These are phyloP conservation scores for Beauveria australis DNA, from an alignment of 2,329 filamentous ascomycete species.

Conservation along the genomic window DNA sequence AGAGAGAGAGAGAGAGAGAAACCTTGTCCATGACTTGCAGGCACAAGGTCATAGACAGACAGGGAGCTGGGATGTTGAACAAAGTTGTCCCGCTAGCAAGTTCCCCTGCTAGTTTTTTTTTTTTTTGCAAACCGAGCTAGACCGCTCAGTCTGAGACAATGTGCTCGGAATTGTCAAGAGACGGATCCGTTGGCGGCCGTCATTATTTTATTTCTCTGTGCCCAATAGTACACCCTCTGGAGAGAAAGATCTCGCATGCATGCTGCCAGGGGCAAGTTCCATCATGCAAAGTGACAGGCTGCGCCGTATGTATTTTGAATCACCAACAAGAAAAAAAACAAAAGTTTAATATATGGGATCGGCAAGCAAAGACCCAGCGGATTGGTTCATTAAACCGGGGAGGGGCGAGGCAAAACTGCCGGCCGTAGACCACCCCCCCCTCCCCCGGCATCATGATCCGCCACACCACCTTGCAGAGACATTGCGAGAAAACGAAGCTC, in stretches of 20 bases:
- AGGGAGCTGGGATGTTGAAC: not conserved
- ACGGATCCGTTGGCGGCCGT: not conserved
- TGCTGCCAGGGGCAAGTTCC: not conserved
- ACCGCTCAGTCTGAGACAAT: slow-evolving; percentile 2
- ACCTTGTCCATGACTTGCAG: too few relatives aligned
- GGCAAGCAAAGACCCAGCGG: not conserved
- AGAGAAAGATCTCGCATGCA: not conserved
- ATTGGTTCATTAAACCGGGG: not conserved
- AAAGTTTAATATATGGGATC: not conserved
- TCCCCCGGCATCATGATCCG: slow-evolving; percentile 3
- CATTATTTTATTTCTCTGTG: not conserved
- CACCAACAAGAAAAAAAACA: not conserved
- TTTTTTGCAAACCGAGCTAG: not conserved
- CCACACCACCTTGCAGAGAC: not conserved
- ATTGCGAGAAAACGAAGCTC: not conserved
- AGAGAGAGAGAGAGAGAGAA: not conserved
- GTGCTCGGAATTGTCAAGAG: not conserved
- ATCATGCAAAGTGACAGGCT: not conserved
- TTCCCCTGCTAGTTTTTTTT: not conserved
- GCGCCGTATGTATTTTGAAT: not conserved
- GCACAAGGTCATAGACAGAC: not conserved
- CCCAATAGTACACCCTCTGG: too few relatives aligned
- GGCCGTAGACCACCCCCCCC: not conserved
- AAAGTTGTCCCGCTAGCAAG: not conserved
- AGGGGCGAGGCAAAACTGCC: not conserved